These are phyloP conservation scores for Tolypocladium guangdongense DNA, from an alignment of 2,329 filamentous ascomycete species.

Conservation along the genomic window DNA sequence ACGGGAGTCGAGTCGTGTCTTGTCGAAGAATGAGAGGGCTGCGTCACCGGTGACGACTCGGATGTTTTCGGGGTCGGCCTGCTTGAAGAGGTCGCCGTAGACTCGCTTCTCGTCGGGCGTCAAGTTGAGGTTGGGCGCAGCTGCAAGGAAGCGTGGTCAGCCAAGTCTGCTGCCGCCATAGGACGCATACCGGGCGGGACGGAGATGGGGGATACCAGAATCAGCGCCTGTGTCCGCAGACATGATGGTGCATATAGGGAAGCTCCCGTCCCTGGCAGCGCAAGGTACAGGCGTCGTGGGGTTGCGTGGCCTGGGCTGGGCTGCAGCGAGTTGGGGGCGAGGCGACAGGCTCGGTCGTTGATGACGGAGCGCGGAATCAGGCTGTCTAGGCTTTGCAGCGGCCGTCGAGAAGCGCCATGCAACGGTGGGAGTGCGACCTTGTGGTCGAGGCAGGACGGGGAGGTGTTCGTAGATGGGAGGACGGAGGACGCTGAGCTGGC, in stretches of 20 bases:
- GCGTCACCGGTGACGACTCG: conserved; percentile 93
- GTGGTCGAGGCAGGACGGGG: not conserved
- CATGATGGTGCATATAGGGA: conserved; percentile 9
- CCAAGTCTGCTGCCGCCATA: not conserved
- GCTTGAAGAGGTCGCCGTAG: conserved; percentile 86
- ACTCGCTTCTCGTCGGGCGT: conserved; percentile 85
- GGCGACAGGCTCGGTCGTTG: not conserved
- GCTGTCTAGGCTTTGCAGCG: not conserved
- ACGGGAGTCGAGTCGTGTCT: conserved; percentile 77
- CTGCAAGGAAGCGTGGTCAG: conserved; percentile 21
- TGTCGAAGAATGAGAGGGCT: conserved; percentile 96
- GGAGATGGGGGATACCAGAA: conserved; percentile 7
- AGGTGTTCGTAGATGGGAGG: not conserved
- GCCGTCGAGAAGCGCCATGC: not conserved
- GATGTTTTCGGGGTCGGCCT: conserved; percentile 83
- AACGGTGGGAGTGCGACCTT: not conserved
- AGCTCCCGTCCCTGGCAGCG: not conserved
- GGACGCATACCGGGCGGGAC: not conserved
- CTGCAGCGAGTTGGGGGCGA: not conserved
- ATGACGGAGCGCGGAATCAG: not conserved
- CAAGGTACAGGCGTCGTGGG: not conserved
- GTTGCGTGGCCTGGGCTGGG: not conserved
- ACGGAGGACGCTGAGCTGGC: not conserved
- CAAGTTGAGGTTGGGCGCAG: conserved; percentile 66
- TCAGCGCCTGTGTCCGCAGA: conserved; percentile 13